A percentile compares a stretch with the other conserved stretches of the same genome.
Evolutionary conservation across 2,329 filamentous ascomycete genomes (phyloP).

Genomic region (Exophiala mesophila): DNA sequence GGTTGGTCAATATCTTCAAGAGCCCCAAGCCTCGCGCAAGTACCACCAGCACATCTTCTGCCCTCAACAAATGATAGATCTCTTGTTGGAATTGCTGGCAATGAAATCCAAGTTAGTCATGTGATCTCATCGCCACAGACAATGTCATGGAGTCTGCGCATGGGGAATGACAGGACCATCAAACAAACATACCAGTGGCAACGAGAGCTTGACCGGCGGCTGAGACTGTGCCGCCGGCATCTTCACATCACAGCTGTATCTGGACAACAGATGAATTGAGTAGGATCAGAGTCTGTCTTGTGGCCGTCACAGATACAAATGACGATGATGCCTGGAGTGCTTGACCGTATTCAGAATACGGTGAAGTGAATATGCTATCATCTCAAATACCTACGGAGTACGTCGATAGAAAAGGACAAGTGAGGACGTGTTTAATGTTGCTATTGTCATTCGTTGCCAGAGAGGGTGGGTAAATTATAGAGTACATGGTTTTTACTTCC

Average conservation of each 20-base stretch:
- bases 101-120: slow-evolving; percentile 15
- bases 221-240: slow-evolving; percentile 41
- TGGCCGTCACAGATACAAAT: too few relatives aligned
- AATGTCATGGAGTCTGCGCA: slow-evolving; percentile 1
- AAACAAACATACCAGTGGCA: slow-evolving; percentile 51
- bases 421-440: too few relatives aligned
- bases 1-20: slow-evolving; percentile 86
- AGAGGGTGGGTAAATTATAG: too few relatives aligned
- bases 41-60: slow-evolving; percentile 89
- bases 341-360: too few relatives aligned
- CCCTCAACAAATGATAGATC: slow-evolving; percentile 82
- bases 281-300: too few relatives aligned
- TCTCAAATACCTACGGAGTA: too few relatives aligned
- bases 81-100: slow-evolving; percentile 80
- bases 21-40: slow-evolving; percentile 88
- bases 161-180: not conserved
- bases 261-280: too few relatives aligned
- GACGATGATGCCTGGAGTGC: too few relatives aligned
- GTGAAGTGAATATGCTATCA: too few relatives aligned
- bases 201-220: slow-evolving; percentile 57
- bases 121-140: not conserved
- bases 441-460: too few relatives aligned
- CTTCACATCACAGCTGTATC: slow-evolving; percentile 24
- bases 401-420: too few relatives aligned
- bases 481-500: too few relatives aligned